phyloP scores from a whole-genome alignment of 495 filamentous ascomycete genomes.

The Pseudotulostoma volvatum region DNA sequence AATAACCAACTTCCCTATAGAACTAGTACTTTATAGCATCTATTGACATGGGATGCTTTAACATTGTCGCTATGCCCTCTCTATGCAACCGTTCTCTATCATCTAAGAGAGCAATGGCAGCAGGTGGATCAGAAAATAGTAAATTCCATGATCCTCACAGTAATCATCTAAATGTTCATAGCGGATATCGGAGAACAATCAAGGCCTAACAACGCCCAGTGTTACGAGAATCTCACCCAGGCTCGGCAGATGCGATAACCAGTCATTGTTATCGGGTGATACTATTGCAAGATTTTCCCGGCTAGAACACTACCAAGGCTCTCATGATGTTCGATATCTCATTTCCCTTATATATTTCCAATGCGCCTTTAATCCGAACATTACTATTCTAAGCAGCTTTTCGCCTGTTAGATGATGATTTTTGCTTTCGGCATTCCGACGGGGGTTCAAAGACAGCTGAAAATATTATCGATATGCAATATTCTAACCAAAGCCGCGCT shows the following conservation, averaged over 20 bases:
- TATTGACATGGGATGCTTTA: constrained; percentile 76
- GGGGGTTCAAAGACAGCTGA: too few species aligned
- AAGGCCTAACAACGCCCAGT: constrained; percentile 75
- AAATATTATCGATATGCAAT: too few species aligned
- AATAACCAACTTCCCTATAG: constrained; percentile 97
- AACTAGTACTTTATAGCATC: constrained; percentile 70
- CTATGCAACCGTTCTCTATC: constrained; percentile 70
- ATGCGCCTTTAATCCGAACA: too few species aligned
- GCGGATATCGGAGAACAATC: constrained; percentile 78
- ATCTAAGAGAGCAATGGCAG: constrained; percentile 88
- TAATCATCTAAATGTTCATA: constrained; percentile 95
- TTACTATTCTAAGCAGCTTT: too few species aligned
- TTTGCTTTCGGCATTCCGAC: too few species aligned
- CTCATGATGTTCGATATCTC: constrained; percentile 83
- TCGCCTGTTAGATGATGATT: too few species aligned
- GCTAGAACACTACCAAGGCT: constrained; percentile 69
- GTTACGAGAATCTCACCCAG: constrained; percentile 95
- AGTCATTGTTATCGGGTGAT: constrained; percentile 82
- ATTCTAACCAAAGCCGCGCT: too few species aligned
- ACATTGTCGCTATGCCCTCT: constrained; percentile 92
- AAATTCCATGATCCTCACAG: constrained; percentile 94
- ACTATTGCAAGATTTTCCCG: constrained; percentile 63
- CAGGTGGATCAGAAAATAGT: constrained; percentile 95
- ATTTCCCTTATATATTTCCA: too few species aligned
- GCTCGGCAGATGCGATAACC: constrained; percentile 77